Conservation (phyloP, 2,329 filamentous ascomycete species). For the Trichocomaceae sp. region DNA sequence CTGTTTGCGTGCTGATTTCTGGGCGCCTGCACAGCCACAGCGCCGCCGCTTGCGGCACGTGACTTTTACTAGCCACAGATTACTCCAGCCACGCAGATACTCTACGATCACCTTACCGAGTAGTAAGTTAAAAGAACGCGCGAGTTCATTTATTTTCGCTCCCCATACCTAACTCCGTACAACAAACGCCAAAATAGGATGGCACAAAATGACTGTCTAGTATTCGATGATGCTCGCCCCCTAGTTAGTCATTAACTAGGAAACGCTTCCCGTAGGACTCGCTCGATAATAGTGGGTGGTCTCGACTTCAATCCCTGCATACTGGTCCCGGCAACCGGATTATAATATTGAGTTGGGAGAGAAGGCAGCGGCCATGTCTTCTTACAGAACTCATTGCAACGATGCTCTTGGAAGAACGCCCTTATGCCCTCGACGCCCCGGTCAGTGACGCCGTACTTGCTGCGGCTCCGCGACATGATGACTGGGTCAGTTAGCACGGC, state of each 20-base stretch:
- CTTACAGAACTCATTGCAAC: neutral
- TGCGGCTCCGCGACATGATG: conserved; percentile 29
- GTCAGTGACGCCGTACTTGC: neutral
- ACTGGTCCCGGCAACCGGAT: neutral
- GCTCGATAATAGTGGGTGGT: neutral
- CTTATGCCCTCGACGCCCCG: neutral
- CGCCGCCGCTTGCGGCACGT: neutral
- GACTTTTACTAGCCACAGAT: neutral
- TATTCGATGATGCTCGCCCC: no score
- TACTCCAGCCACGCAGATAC: no score
- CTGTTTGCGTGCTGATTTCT: neutral
- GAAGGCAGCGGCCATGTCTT: neutral
- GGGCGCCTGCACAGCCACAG: neutral
- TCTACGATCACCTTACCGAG: no score
- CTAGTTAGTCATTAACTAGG: no score
- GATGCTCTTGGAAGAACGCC: neutral
- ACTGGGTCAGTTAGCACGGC: conserved; percentile 38
- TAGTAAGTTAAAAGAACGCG: no score
- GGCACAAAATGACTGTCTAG: no score
- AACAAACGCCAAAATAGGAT: no score
- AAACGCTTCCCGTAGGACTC: no score
- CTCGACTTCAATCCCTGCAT: neutral
- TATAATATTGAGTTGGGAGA: neutral
- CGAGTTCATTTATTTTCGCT: no score
- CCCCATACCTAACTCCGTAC: no score